Evolutionary conservation across 176 grass and related monocot species (phyloP), one percentile per base, ranked within the genome.

Genomic region (Bothriochloa decipiens): DNA sequence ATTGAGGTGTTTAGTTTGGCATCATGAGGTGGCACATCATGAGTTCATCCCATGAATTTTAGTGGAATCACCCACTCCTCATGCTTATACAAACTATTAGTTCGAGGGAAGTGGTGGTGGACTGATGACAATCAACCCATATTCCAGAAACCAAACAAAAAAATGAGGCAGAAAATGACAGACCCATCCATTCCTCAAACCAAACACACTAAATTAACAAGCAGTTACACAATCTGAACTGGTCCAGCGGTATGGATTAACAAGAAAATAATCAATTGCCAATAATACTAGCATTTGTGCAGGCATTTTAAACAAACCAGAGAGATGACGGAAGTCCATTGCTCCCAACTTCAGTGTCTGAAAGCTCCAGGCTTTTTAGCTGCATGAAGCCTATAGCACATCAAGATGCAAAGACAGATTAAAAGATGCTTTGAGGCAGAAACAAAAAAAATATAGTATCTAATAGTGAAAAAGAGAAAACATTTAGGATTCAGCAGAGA

Each of bases 261-360:
- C 32, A 36, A 18, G 5, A 12, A 28, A 11, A 52, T 81, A 25
- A 85, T 15, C 4, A 22, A 77, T 41, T 20, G 33, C 14, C 8
- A 14, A 65, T 20, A 43, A 12, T 71, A 62, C 36, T 65, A 61
- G 65, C 14, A 82, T 82, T 84, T 85, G 37, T 58, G 26, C n/a
- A 84, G 77, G 32, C 53, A 43, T 23, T 69, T 84, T 49, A 84
- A 80, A 90, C 89, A 47, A 49, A 49, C 14, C 13, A 16, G 46
- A 49, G 46, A 49, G 46, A 49, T 49, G 46, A 49, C 14, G n/a
- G 3, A 49, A 49, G 42, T 43, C 96, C 96, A 87, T 77, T 98
- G 91, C 83, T 94, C 69, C 96, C 91, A 25, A 94, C 89, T 81
- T 78, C 91, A 53, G 91, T 98, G 46, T 98, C 96, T 7, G 96